Evolutionary conservation across 306 rosid species (phyloP), one percentile per base, ranked within the genome.

Genomic region (Quercus rubra): DNA sequence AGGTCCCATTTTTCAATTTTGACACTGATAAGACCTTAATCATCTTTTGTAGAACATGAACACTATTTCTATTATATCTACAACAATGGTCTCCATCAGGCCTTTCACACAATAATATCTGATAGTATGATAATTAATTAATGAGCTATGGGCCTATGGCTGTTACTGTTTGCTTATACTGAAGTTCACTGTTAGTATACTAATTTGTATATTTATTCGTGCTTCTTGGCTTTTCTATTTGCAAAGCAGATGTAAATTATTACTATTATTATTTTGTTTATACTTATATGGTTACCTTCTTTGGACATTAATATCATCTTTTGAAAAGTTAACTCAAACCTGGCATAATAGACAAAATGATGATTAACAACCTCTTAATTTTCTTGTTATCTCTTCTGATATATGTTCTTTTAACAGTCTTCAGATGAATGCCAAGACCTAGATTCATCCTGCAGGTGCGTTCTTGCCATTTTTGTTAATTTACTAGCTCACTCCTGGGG

Each of bases 361-460:
- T 49, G 13, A 49, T 49, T 49, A 21, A 41, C 23, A 63, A 23
- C 11, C 23, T 28, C 54, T n/a, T 55, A 13, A 31, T 64, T 74
- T 72, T 59, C 75, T 74, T 61, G 31, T 68, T 68, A 63, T 23
- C 55, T 80, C 61, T 62, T 66, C 78, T 77, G 58, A 33, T 49
- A 66, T 19, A 30, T 13, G 33, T 57, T 31, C 23, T 46, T 70
- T 38, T 67, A 15, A 25, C 88, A 82, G 86, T 71, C 66, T 56
- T 41, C 73, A 74, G 82, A 68, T 66, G 76, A 72, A 74, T 54
- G 18, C 68, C 51, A 75, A 73, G 82, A 59, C 41, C 71, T n/a
- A n/a, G 75, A 76, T 46, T 73, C 43, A 66, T 73, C 71, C 52
- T 38, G 66, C 71, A 49, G 88, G 86, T 85, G 77, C n/a, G 54